A percentile compares a stretch with the other conserved stretches of the same genome.
Conservation (phyloP, 495 filamentous ascomycete species). For the Talaromyces adpressus region DNA sequence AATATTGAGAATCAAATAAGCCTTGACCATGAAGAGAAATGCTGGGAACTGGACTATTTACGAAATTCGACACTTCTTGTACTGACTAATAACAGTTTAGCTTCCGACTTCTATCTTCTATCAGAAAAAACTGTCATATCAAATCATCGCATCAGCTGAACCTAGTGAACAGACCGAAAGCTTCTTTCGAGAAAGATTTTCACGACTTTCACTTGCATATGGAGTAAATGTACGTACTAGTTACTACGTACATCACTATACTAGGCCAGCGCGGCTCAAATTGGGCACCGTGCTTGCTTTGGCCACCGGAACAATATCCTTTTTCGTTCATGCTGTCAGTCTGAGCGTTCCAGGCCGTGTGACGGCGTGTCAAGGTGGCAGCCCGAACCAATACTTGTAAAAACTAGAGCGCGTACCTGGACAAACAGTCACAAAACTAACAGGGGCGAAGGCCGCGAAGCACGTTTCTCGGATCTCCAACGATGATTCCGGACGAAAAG, state of each 20-base stretch:
- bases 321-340: neutral
- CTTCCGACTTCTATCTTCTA: neutral
- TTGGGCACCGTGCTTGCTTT: neutral
- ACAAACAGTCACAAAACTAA: neutral
- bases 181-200: neutral
- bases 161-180: neutral
- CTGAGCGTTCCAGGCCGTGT: neutral
- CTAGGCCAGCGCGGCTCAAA: neutral
- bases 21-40: neutral
- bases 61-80: neutral
- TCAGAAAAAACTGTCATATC: neutral
- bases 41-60: neutral
- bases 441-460: neutral
- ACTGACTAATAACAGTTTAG: neutral
- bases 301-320: neutral
- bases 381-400: neutral
- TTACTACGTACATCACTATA: neutral
- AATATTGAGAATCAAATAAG: neutral
- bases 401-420: neutral
- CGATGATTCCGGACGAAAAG: neutral
- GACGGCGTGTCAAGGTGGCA: neutral
- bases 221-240: neutral
- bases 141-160: neutral
- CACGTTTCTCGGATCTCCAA: neutral
- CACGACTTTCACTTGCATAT: neutral